A percentile compares a stretch with the other conserved stretches of the same genome.
phyloP scores from a whole-genome alignment of 2,329 filamentous ascomycete genomes.

The Cucurbitaria berberidis region DNA sequence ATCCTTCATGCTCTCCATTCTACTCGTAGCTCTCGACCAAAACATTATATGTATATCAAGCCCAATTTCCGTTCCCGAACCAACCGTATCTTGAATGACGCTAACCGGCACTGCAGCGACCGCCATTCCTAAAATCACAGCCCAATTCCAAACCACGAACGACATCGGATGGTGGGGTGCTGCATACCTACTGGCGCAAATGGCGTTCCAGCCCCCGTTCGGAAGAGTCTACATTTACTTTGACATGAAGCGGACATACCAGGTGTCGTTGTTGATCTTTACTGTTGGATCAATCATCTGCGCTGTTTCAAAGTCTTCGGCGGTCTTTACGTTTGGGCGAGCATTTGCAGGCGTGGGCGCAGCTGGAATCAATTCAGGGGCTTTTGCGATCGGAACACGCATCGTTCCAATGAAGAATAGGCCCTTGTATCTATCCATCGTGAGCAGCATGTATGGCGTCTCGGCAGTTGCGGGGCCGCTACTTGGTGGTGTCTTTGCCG shows the following conservation, averaged over 20 bases:
- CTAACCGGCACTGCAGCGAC: no score
- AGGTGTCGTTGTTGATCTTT: slow-evolving; percentile 30
- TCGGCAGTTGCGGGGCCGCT: not conserved
- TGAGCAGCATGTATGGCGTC: not conserved
- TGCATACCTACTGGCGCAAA: slow-evolving; percentile 52
- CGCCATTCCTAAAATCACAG: slow-evolving; percentile 39
- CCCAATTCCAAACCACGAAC: slow-evolving; percentile 34
- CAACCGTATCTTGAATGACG: no score
- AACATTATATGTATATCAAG: no score
- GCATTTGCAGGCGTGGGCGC: slow-evolving; percentile 25
- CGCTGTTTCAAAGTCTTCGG: slow-evolving; percentile 21
- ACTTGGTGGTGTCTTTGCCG: slow-evolving; percentile 55
- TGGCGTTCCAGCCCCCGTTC: slow-evolving; percentile 50
- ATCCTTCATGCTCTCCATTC: no score
- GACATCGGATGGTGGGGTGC: slow-evolving; percentile 39
- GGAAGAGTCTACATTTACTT: slow-evolving; percentile 47
- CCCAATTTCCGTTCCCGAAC: no score
- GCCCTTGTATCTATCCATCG: not conserved
- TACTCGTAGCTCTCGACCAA: no score
- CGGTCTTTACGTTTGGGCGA: slow-evolving; percentile 23
- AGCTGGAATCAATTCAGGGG: slow-evolving; percentile 3
- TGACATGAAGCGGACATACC: not conserved
- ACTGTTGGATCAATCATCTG: slow-evolving; percentile 27
- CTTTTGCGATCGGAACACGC: not conserved
- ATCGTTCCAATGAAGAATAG: not conserved